Conservation (phyloP, 805 yeast species). For the Yarrowia sp. region DNA sequence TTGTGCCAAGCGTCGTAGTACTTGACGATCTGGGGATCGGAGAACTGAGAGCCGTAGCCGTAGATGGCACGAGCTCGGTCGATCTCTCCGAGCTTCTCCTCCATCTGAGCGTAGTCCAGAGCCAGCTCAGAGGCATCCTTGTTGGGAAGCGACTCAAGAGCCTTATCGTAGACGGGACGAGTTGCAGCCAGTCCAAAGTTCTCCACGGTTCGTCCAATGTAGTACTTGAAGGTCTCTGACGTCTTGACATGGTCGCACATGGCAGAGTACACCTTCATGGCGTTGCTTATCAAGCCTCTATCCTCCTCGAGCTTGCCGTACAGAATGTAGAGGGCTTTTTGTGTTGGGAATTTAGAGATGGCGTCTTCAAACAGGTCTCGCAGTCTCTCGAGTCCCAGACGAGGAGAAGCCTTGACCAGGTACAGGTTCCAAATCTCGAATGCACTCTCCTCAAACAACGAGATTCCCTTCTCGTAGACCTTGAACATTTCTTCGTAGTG, state of each 20-base stretch:
- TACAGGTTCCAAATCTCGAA: constrained; percentile 74
- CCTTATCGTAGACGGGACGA: constrained; percentile 52
- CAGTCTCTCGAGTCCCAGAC: constrained; percentile 49
- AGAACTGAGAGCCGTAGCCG: constrained; percentile 51
- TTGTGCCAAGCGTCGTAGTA: constrained; percentile 71
- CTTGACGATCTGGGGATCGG: constrained; percentile 37
- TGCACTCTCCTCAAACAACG: constrained; percentile 54
- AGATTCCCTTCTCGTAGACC: constrained; percentile 68
- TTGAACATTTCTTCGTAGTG: constrained; percentile 52
- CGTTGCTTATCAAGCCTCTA: constrained; percentile 50
- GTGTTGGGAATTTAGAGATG: constrained; percentile 50
- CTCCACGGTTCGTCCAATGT: constrained; percentile 44
- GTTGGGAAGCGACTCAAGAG: constrained; percentile 50
- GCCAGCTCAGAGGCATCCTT: constrained; percentile 46
- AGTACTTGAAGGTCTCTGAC: constrained; percentile 45
- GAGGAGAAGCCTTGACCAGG: constrained; percentile 48
- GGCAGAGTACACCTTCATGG: constrained; percentile 48
- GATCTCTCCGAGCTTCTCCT: constrained; percentile 51
- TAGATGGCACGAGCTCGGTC: constrained; percentile 63
- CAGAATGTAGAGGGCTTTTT: constrained; percentile 49
- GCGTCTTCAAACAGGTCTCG: constrained; percentile 76
- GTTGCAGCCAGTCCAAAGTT: constrained; percentile 46
- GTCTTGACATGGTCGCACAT: constrained; percentile 41
- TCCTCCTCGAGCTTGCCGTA: constrained; percentile 64
- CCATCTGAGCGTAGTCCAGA: constrained; percentile 47